Evolutionary conservation across 352 stramenopile genomes (phyloP).

Genomic region (Phytophthora fragariae): DNA sequence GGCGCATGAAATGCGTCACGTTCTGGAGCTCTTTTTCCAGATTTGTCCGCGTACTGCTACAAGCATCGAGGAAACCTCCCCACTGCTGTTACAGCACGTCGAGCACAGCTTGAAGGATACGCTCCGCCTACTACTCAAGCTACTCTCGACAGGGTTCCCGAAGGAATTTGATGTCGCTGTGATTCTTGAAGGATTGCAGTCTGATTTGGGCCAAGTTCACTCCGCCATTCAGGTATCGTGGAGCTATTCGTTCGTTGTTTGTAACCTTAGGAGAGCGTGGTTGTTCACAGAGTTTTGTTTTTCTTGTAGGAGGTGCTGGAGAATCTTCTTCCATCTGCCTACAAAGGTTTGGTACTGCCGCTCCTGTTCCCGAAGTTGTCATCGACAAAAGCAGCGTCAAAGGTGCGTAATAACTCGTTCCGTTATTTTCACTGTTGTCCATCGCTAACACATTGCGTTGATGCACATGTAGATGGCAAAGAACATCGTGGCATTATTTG

Average conservation of each 20-base stretch:
- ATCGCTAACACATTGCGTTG: neutral
- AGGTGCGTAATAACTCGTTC: slow-evolving; percentile 35
- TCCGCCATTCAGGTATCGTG: slow-evolving; percentile 71
- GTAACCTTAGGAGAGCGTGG: neutral
- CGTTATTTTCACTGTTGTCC: neutral
- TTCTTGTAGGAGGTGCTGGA: slow-evolving; percentile 77
- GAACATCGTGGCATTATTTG: slow-evolving; percentile 55
- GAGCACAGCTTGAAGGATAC: slow-evolving; percentile 82
- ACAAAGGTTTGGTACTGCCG: slow-evolving; percentile 79
- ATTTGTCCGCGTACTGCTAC: slow-evolving; percentile 75
- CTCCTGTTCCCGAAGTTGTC: slow-evolving; percentile 72
- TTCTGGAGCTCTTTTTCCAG: slow-evolving; percentile 76
- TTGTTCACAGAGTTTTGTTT: neutral
- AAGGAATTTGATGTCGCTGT: slow-evolving; percentile 86
- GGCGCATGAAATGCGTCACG: slow-evolving; percentile 81
- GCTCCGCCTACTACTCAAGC: slow-evolving; percentile 76
- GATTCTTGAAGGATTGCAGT: slow-evolving; percentile 82
- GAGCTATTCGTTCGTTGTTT: neutral
- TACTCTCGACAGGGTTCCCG: slow-evolving; percentile 83
- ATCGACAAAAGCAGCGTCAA: slow-evolving; percentile 62
- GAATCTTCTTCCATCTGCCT: slow-evolving; percentile 73
- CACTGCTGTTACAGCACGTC: slow-evolving; percentile 78
- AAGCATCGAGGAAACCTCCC: slow-evolving; percentile 80
- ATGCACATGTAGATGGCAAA: slow-evolving; percentile 61
- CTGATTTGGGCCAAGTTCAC: slow-evolving; percentile 75